phyloP scores from a whole-genome alignment of 176 grass and related monocot species.

The Oryza longistaminata region DNA sequence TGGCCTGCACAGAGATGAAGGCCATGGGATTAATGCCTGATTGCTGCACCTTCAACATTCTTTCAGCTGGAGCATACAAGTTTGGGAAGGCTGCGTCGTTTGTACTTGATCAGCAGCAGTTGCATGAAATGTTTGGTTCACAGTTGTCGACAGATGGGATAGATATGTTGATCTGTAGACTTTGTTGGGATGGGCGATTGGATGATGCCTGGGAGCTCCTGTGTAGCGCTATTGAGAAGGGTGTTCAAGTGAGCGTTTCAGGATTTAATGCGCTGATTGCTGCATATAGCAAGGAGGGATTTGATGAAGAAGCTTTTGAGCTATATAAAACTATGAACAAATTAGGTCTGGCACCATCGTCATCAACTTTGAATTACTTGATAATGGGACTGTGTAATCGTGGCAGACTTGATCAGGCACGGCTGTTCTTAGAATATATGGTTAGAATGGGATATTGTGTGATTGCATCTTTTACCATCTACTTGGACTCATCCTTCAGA shows the following conservation, averaged over 20 bases:
- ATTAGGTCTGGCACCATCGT: conserved; percentile 53
- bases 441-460: conserved; percentile 65
- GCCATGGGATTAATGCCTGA: conserved; percentile 65
- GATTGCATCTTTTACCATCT: conserved; percentile 73
- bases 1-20: conserved; percentile 66
- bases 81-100: conserved; percentile 44
- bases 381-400: conserved; percentile 72
- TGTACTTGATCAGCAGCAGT: conserved; percentile 13
- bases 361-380: conserved; percentile 74
- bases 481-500: conserved; percentile 79
- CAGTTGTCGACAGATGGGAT: conserved; percentile 36
- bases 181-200: conserved; percentile 70
- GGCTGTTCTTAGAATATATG: conserved; percentile 64
- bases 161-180: conserved; percentile 64
- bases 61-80: conserved; percentile 64
- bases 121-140: conserved; percentile 46
- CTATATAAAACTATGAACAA: conserved; percentile 68
- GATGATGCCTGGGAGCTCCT: conserved; percentile 68
- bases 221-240: conserved; percentile 45
- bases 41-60: conserved; percentile 86
- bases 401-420: conserved; percentile 56
- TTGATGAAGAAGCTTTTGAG: conserved; percentile 63
- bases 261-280: conserved; percentile 76
- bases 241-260: conserved; percentile 51
- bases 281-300: conserved; percentile 78